phyloP scores from a whole-genome alignment of 331 rosid genomes.

The Quercus phellos region DNA sequence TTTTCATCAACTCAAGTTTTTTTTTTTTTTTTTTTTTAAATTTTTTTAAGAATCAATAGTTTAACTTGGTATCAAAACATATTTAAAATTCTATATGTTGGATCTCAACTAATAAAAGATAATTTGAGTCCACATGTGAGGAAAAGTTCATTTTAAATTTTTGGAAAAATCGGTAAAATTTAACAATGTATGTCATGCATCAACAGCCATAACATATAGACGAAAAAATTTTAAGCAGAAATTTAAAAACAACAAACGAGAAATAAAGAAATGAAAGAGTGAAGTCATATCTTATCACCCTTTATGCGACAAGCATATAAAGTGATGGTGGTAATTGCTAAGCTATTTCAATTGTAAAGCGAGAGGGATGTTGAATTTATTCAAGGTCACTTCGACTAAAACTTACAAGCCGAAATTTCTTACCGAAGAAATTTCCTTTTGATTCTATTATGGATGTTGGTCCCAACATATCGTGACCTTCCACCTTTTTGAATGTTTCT shows the following conservation, averaged over 20 bases:
- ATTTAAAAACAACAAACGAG: conserved; percentile 7
- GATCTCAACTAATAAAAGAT: too few relatives aligned
- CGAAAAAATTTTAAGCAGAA: background rate
- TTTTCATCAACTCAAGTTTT: too few relatives aligned
- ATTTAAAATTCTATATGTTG: too few relatives aligned
- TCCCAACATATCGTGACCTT: conserved; percentile 31
- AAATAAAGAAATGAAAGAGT: conserved; percentile 34
- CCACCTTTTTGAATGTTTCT: conserved; percentile 2
- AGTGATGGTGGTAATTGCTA: conserved; percentile 40
- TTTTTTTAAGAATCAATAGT: too few relatives aligned
- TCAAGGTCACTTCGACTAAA: conserved; percentile 28
- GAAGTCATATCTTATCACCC: conserved; percentile 59
- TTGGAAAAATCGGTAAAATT: background rate
- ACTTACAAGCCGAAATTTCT: conserved; percentile 7
- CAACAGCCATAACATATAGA: background rate
- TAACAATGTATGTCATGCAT: background rate
- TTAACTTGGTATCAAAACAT: too few relatives aligned
- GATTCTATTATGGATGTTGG: conserved; percentile 22
- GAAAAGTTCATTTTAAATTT: too few relatives aligned
- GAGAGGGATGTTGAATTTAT: conserved; percentile 49
- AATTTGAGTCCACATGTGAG: too few relatives aligned
- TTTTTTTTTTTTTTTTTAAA: too few relatives aligned
- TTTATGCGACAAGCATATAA: conserved; percentile 69
- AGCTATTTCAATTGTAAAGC: conserved; percentile 31
- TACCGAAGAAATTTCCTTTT: conserved; percentile 11